Conservation (phyloP, 1,139 yeast genomes). For the Nakaseomyces glabratus region DNA sequence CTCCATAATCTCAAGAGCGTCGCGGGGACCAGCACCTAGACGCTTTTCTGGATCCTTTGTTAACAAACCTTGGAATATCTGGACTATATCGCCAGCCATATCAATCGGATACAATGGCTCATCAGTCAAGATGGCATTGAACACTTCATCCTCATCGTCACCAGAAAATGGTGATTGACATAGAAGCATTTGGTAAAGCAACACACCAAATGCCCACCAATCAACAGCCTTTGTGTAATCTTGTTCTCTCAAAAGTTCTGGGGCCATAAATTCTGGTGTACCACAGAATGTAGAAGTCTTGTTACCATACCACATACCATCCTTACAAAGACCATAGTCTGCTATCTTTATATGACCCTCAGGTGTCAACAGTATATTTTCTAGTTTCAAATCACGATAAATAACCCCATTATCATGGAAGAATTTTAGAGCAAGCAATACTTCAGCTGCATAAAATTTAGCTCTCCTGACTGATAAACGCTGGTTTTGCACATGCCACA, state of each 20-base stretch:
- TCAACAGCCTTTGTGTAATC: slow-evolving; percentile 90
- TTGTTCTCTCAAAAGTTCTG: slow-evolving; percentile 89
- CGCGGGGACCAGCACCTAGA: slow-evolving; percentile 77
- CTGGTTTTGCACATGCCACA: slow-evolving; percentile 98
- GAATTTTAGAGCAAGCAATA: slow-evolving; percentile 77
- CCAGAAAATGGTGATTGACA: slow-evolving; percentile 98
- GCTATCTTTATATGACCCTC: slow-evolving; percentile 96
- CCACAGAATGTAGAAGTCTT: slow-evolving; percentile 97
- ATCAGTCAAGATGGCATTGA: slow-evolving; percentile 94
- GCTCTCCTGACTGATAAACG: slow-evolving; percentile 86
- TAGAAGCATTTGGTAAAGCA: slow-evolving; percentile 88
- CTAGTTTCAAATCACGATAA: slow-evolving; percentile 92
- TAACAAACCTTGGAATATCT: slow-evolving; percentile 79
- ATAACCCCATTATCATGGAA: slow-evolving; percentile 95
- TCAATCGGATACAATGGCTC: slow-evolving; percentile 97
- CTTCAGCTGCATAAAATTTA: slow-evolving; percentile 95
- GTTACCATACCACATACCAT: slow-evolving; percentile 84
- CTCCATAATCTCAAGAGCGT: slow-evolving; percentile 89
- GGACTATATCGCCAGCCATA: slow-evolving; percentile 95
- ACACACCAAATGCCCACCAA: slow-evolving; percentile 99
- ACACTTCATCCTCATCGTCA: slow-evolving; percentile 96
- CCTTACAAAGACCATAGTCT: slow-evolving; percentile 95
- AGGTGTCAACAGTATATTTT: slow-evolving; percentile 78
- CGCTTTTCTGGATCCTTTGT: slow-evolving; percentile 82
- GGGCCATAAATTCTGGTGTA: slow-evolving; percentile 99